A percentile compares a stretch with the other conserved stretches of the same genome.
Conservation (phyloP, 805 yeast species). For the Kurtzmaniella fragi region DNA sequence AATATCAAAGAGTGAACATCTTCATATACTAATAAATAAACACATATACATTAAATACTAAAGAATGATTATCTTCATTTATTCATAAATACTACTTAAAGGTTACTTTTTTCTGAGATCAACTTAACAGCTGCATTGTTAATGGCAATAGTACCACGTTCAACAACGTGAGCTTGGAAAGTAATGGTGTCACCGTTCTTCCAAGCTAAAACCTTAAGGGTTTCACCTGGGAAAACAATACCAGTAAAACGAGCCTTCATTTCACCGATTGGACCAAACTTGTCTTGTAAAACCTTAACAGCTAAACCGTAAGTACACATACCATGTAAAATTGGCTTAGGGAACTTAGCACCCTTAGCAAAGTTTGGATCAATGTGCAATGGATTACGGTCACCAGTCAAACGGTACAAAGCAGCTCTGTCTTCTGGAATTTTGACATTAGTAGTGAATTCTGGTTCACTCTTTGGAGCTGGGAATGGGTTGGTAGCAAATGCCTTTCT, state of each 20-base stretch:
- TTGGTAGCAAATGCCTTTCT: constrained; percentile 59
- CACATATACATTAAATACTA: no score
- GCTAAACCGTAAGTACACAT: constrained; percentile 82
- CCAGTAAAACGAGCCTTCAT: constrained; percentile 88
- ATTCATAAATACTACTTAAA: constrained; percentile 13
- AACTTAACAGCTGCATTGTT: constrained; percentile 80
- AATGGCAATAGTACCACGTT: constrained; percentile 73
- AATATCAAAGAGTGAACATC: neutral
- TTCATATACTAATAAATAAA: no score
- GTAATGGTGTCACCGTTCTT: constrained; percentile 62
- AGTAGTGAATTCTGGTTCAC: constrained; percentile 61
- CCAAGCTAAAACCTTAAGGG: constrained; percentile 80
- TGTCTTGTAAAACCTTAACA: constrained; percentile 69
- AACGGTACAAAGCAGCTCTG: constrained; percentile 85
- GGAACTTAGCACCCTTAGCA: constrained; percentile 84
- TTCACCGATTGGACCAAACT: constrained; percentile 78
- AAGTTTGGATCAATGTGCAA: constrained; percentile 89
- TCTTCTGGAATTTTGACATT: constrained; percentile 57
- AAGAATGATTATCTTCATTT: no score
- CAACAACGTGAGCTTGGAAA: constrained; percentile 80
- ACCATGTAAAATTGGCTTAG: constrained; percentile 88
- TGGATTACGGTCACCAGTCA: constrained; percentile 93
- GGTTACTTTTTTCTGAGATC: constrained; percentile 35
- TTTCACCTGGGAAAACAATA: constrained; percentile 93
- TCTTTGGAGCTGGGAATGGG: constrained; percentile 56